These are phyloP conservation scores for Entamoeba dispar DNA, from an alignment of 208 protist species.

Conservation along the genomic window DNA sequence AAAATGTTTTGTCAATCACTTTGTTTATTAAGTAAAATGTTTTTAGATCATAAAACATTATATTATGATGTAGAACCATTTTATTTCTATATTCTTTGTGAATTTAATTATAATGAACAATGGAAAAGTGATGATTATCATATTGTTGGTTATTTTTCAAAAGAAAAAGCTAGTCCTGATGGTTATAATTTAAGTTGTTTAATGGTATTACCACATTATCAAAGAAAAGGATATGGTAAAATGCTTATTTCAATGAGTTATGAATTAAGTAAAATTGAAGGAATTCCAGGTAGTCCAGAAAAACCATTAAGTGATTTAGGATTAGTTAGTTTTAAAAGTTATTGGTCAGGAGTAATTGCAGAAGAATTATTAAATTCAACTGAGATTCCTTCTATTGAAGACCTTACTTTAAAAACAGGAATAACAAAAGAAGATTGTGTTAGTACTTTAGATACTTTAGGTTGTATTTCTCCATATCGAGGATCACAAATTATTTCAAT, in stretches of 20 bases:
- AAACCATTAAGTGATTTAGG: slow-evolving; percentile 93
- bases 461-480: neutral
- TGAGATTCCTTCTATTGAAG: neutral
- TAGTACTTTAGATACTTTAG: neutral
- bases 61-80: slow-evolving; percentile 96
- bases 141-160: slow-evolving; percentile 83
- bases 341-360: slow-evolving; percentile 43
- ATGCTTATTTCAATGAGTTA: slow-evolving; percentile 91
- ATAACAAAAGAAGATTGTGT: neutral
- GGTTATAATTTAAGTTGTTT: slow-evolving; percentile 96
- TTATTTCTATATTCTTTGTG: slow-evolving; percentile 86
- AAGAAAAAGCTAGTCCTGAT: slow-evolving; percentile 68
- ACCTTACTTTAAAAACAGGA: neutral
- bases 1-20: slow-evolving; percentile 83
- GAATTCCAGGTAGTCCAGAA: slow-evolving; percentile 80
- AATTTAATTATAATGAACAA: slow-evolving; percentile 41
- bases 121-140: slow-evolving; percentile 53
- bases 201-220: slow-evolving; percentile 80
- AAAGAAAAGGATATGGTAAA: slow-evolving; percentile 79
- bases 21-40: slow-evolving; percentile 89
- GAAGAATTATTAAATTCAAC: neutral
- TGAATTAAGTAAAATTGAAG: slow-evolving; percentile 76
- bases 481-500: neutral
- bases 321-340: slow-evolving; percentile 61
- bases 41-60: slow-evolving; percentile 96